These are phyloP conservation scores for Grosmannia serpens DNA, from an alignment of 2,329 filamentous ascomycete genomes.

Conservation along the genomic window DNA sequence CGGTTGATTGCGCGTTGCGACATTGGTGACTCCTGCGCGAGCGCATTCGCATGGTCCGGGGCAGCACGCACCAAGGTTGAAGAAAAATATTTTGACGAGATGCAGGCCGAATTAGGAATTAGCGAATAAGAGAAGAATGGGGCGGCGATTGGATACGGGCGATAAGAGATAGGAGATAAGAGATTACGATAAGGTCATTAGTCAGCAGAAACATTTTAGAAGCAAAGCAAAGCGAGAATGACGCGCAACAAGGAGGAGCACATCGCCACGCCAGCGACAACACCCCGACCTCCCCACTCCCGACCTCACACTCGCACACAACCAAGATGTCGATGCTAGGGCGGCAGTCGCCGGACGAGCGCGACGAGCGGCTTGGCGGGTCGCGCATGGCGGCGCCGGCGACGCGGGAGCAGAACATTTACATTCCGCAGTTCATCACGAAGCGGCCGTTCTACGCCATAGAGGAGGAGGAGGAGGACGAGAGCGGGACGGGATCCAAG, in stretches of 20 bases:
- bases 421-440: slow-evolving; percentile 96
- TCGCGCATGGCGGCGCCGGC: slow-evolving; percentile 10
- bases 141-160: not conserved
- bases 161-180: not conserved
- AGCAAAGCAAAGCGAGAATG: no score
- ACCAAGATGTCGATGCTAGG: slow-evolving; percentile 12
- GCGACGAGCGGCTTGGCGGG: slow-evolving; percentile 12
- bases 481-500: slow-evolving; percentile 29
- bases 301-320: not conserved
- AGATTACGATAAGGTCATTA: no score
- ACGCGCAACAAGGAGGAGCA: no score
- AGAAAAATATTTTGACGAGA: not conserved
- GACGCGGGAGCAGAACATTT: slow-evolving; percentile 85
- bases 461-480: slow-evolving; percentile 37
- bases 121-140: no score
- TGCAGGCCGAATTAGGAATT: not conserved
- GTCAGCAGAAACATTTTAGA: no score
- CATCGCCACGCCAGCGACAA: not conserved
- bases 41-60: slow-evolving; percentile 1
- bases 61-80: not conserved
- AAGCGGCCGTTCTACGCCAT: slow-evolving; percentile 94
- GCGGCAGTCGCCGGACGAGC: slow-evolving; percentile 13
- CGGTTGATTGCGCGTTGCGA: slow-evolving; percentile 5
- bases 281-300: not conserved
- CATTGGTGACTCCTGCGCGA: slow-evolving; percentile 5